Base-by-base conservation (phyloP, 139 green algal species). In the Dunaliella primolecta region DNA sequence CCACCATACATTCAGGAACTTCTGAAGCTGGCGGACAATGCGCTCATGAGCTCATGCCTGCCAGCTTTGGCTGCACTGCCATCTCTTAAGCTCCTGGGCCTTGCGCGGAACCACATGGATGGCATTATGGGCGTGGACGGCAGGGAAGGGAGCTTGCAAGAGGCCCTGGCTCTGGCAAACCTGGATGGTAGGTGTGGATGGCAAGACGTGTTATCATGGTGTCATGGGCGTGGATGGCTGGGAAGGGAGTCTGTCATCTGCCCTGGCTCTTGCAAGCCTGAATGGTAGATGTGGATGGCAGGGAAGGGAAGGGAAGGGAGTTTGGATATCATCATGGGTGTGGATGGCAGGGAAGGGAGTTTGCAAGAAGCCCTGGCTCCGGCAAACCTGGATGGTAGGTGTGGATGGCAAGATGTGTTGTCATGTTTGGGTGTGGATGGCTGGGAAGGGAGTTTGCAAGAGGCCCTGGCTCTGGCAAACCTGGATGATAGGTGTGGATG, bases 1-100 rank as follows among this genome's bases (percentile, higher is more conserved):
- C n/a, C n/a, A n/a, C n/a, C n/a, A n/a, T n/a, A n/a, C n/a, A n/a
- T n/a, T 27, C 78, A 82, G 78, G 79, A 83, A 36, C 70, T 84
- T 37, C 75, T 91, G 29, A 78, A 83, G 80, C 37, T 89, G 36
- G 75, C 80, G 11, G 55, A 84, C 36, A 91, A 91, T 75, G 56
- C 71, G 46, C 80, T 91, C 37, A 88, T 78, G 36, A 80, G 84
- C 79, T 71, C 37, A 1, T 31, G 20, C 25, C 70, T 87, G 34
- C 1, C n/a, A 23, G 74, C 85, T 2, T 80, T 88, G 15, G n/a
- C 37, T 20, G 37, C 35, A 1, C 85, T 88, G 37, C 84, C 79
- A n/a, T 36, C 79, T 3, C 80, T 88, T 11, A 70, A n/a, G 75
- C 56, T 77, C 7, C 83, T 86, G 29, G 37, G 11, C 37, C 70